These are phyloP conservation scores for Colletotrichum godetiae DNA, from an alignment of 2,329 filamentous ascomycete genomes.

Conservation along the genomic window DNA sequence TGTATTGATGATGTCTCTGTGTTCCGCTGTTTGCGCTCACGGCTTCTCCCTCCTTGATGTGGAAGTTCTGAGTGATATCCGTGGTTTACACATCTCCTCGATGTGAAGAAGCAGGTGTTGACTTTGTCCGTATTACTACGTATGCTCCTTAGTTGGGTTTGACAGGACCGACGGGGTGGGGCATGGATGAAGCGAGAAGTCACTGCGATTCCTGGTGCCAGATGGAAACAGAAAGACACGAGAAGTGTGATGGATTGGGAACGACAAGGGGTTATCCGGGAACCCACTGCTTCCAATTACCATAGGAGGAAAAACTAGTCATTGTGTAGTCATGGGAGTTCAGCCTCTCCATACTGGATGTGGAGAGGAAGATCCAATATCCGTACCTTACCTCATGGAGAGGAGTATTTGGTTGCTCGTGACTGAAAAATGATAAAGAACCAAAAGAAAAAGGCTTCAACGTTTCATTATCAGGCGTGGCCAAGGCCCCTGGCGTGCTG, in stretches of 20 bases:
- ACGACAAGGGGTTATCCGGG: neutral
- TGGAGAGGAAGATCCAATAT: neutral
- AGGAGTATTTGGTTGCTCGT: neutral
- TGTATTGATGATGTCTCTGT: neutral
- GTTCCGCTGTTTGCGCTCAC: neutral
- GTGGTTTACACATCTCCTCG: too few species aligned
- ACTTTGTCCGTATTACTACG: neutral
- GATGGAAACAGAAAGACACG: neutral
- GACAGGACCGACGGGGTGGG: neutral
- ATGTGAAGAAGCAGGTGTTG: neutral
- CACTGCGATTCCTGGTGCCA: neutral
- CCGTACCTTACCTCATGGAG: neutral
- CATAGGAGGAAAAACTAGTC: neutral
- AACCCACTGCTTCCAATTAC: neutral
- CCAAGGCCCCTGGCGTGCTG: too few species aligned
- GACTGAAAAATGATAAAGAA: neutral
- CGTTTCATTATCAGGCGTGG: neutral
- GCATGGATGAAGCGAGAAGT: too few species aligned
- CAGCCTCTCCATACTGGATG: neutral
- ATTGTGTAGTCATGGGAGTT: neutral
- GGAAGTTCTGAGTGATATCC: too few species aligned
- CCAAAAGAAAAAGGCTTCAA: neutral
- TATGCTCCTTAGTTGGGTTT: neutral
- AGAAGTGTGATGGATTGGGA: neutral
- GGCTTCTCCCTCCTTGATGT: neutral